Percentiles rank a stretch among this genome's conserved stretches.
Evolutionary conservation across 2,329 filamentous ascomycete species (phyloP).

Genomic region (Epichloe sylvatica): DNA sequence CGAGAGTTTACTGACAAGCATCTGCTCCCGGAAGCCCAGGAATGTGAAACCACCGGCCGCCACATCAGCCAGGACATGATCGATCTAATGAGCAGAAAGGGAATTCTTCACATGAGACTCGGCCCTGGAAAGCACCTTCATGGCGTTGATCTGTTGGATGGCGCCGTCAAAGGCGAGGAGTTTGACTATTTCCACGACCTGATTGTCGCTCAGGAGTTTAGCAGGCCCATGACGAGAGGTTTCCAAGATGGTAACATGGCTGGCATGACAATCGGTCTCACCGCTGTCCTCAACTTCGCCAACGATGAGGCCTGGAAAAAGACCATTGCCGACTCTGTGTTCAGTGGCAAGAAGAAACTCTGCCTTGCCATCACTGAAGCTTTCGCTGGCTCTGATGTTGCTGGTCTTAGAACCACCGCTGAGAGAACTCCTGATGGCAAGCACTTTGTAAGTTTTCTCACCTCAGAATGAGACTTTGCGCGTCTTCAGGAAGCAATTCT

Average conservation of each 20-base stretch:
- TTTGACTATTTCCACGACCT: conserved; percentile 84
- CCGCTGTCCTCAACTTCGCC: conserved; percentile 68
- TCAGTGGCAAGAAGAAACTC: conserved; percentile 75
- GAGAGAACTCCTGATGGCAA: conserved; percentile 62
- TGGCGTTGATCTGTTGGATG: conserved; percentile 52
- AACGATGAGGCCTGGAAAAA: conserved; percentile 52
- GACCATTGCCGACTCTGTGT: conserved; percentile 54
- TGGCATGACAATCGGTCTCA: conserved; percentile 71
- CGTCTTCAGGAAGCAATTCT: neutral
- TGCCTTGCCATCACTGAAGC: conserved; percentile 80
- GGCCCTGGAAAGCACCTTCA: conserved; percentile 73
- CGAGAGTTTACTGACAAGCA: conserved; percentile 60
- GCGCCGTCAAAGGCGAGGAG: conserved; percentile 60
- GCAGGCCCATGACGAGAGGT: conserved; percentile 56
- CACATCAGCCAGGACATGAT: conserved; percentile 61
- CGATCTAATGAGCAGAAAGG: conserved; percentile 61
- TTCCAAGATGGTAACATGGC: conserved; percentile 83
- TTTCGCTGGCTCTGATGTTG: conserved; percentile 69
- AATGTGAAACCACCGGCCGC: conserved; percentile 60
- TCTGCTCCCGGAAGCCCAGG: conserved; percentile 59
- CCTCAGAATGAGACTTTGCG: neutral
- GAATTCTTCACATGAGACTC: conserved; percentile 67
- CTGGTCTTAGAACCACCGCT: conserved; percentile 64
- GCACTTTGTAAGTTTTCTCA: conserved; percentile 43
- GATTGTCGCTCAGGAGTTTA: conserved; percentile 60